These are phyloP conservation scores for Vitis hybrid DNA, from an alignment of 177 flowering plant genomes.

Conservation along the genomic window DNA sequence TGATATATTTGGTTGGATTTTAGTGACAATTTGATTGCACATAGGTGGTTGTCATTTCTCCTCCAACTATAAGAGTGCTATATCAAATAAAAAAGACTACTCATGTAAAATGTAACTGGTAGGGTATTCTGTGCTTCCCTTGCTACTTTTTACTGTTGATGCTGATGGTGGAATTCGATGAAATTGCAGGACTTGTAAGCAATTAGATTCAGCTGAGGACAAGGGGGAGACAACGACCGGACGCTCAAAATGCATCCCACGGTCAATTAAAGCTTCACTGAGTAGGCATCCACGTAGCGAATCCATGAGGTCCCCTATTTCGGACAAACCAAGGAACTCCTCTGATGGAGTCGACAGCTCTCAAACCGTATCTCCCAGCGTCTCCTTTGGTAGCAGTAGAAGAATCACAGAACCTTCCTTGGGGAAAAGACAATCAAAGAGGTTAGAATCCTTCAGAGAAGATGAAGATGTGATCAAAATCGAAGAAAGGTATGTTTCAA, in stretches of 20 bases:
- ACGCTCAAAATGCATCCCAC: constrained; percentile 76
- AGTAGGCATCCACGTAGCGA: constrained; percentile 65
- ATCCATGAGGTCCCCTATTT: constrained; percentile 67
- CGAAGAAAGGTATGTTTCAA: constrained; percentile 86
- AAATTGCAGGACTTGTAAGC: constrained; percentile 52
- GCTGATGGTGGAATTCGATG: neutral
- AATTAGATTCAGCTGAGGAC: constrained; percentile 40
- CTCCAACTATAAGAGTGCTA: neutral
- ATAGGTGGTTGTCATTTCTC: too few species aligned
- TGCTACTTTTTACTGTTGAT: neutral
- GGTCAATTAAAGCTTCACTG: constrained; percentile 57
- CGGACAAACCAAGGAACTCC: constrained; percentile 70
- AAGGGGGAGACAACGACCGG: constrained; percentile 50
- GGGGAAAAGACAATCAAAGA: constrained; percentile 38
- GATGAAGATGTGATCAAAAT: constrained; percentile 65
- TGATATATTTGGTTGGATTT: too few species aligned
- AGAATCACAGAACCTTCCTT: constrained; percentile 50
- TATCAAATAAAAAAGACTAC: neutral
- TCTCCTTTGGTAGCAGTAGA: constrained; percentile 52
- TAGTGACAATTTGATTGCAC: too few species aligned
- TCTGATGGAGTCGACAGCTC: constrained; percentile 45
- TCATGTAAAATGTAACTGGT: neutral
- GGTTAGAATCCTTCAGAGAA: constrained; percentile 51
- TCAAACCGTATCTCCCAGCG: constrained; percentile 15
- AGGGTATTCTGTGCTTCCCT: neutral